These are phyloP conservation scores for Magnaporthiopsis incrustans DNA, from an alignment of 2,329 filamentous ascomycete species.

Conservation along the genomic window DNA sequence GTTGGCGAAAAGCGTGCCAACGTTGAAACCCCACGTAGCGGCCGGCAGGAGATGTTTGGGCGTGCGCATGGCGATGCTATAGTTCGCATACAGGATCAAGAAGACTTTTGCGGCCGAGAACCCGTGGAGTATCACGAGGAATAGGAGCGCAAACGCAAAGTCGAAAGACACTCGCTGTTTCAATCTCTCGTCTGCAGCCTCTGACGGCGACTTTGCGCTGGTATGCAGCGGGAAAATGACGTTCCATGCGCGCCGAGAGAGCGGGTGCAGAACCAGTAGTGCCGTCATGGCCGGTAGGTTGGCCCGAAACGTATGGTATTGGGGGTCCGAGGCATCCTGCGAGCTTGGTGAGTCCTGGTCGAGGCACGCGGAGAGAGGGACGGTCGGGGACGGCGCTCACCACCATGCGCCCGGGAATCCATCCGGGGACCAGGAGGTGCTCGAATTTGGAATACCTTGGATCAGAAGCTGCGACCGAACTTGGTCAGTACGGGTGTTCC, in stretches of 20 bases:
- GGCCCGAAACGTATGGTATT: conserved; percentile 76
- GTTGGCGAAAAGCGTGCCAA: conserved; percentile 79
- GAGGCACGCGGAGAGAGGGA: neutral
- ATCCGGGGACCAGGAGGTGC: conserved; percentile 65
- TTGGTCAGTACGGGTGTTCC: neutral
- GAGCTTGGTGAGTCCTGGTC: conserved; percentile 1
- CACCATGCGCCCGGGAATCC: conserved; percentile 88
- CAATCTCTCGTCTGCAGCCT: conserved; percentile 48
- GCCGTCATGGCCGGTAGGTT: conserved; percentile 76
- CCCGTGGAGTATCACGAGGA: conserved; percentile 74
- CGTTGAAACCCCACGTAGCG: conserved; percentile 85
- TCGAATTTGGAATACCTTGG: conserved; percentile 72
- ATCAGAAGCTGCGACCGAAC: conserved; percentile 56
- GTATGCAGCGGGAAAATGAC: conserved; percentile 31
- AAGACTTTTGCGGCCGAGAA: conserved; percentile 79
- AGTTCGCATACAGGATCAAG: conserved; percentile 73
- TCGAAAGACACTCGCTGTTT: conserved; percentile 75
- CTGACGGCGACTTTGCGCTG: conserved; percentile 22
- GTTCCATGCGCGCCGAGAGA: conserved; percentile 68
- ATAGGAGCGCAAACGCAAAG: conserved; percentile 69
- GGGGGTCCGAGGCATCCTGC: conserved; percentile 80
- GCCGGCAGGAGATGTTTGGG: conserved; percentile 64
- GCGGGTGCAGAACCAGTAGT: conserved; percentile 70
- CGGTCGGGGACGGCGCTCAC: conserved; percentile 36
- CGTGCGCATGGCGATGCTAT: conserved; percentile 63